Evolutionary conservation across 1,284 basidiomycete genomes (phyloP), one percentile per base, ranked within the genome.

Genomic region (Heterobasidion irregulare): DNA sequence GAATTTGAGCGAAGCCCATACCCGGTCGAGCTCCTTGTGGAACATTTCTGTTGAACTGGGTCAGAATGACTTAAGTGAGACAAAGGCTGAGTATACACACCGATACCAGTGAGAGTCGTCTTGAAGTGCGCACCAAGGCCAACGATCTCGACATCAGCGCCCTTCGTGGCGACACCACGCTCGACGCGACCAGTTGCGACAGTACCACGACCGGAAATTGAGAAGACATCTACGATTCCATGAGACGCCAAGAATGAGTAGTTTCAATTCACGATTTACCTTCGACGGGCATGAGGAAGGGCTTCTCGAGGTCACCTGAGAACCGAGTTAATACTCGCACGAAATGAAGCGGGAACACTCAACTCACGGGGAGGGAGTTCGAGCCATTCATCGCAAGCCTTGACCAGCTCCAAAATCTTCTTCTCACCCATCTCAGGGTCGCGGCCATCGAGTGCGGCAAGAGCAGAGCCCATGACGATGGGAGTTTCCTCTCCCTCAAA

Each of bases 401-500:
- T 75, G 70, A 98, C 84, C 54, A 99, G 78, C 71, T 92, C 91
- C 62, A 83, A 62, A 61, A 99, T 89, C 72, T 95, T 95, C 59
- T 80, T 74, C 48, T 79, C 75, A 62, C 97, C 97, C 69, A 89
- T 87, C 61, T 90, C 86, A 8, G 80, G 74, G 63, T 94, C 78
- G 49, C 84, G 80, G 53, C 89, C 89, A 68, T 99, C 94, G 59
- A 99, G 81, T 55, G 96, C 96, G 59, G 94, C 94, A 55, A 99
- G 78, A 57, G 97, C 97, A 41, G 94, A 96, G 55, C 97, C 97
- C 86, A 93, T 93, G 66, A 99, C 73, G 68, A 99, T 97, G 44
- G 97, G 97, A 0, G 97, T 98, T 66, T 89, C 83, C 72, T 99
- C 97, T 58, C 97, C 97, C 65, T 99, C 96, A 63, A 92, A 99